Conservation (phyloP, 2,329 filamentous ascomycete genomes). For the Neofusicoccum sp. region DNA sequence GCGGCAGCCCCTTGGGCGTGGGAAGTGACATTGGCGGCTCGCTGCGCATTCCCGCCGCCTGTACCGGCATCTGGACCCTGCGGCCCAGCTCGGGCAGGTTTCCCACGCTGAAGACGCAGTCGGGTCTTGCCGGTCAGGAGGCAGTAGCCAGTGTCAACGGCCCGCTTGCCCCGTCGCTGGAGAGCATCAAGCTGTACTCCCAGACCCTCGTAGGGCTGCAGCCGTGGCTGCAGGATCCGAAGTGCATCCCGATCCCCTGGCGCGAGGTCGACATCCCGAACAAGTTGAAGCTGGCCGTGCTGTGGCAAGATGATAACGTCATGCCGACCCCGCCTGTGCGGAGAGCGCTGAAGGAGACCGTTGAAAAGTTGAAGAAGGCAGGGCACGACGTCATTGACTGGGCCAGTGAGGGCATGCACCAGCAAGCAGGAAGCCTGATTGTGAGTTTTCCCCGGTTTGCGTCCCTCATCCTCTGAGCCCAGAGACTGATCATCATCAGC, state of each 20-base stretch:
- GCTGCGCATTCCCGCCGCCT: slow-evolving; percentile 56
- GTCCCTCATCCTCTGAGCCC: not conserved
- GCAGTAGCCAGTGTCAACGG: slow-evolving; percentile 64
- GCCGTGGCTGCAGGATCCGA: slow-evolving; percentile 55
- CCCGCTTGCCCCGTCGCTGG: slow-evolving; percentile 57
- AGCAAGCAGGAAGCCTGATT: slow-evolving; percentile 9
- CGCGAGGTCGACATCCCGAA: slow-evolving; percentile 40
- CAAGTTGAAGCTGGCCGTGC: slow-evolving; percentile 57
- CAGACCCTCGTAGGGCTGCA: slow-evolving; percentile 43
- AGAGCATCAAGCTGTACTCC: slow-evolving; percentile 48
- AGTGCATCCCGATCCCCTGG: slow-evolving; percentile 56
- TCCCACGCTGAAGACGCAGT: slow-evolving; percentile 54
- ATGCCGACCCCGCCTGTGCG: slow-evolving; percentile 36
- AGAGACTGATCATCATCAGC: not conserved
- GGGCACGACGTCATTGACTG: slow-evolving; percentile 58
- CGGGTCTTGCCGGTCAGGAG: slow-evolving; percentile 64
- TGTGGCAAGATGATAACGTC: slow-evolving; percentile 35
- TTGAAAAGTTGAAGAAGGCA: slow-evolving; percentile 50
- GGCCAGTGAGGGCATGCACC: slow-evolving; percentile 30
- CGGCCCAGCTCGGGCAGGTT: slow-evolving; percentile 60
- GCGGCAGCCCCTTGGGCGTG: slow-evolving; percentile 60
- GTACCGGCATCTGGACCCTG: slow-evolving; percentile 58
- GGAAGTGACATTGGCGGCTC: slow-evolving; percentile 64
- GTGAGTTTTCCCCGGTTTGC: not conserved
- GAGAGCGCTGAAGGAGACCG: slow-evolving; percentile 56